Base-by-base conservation (phyloP, 495 filamentous ascomycete genomes). In the Penicillium odoratum region DNA sequence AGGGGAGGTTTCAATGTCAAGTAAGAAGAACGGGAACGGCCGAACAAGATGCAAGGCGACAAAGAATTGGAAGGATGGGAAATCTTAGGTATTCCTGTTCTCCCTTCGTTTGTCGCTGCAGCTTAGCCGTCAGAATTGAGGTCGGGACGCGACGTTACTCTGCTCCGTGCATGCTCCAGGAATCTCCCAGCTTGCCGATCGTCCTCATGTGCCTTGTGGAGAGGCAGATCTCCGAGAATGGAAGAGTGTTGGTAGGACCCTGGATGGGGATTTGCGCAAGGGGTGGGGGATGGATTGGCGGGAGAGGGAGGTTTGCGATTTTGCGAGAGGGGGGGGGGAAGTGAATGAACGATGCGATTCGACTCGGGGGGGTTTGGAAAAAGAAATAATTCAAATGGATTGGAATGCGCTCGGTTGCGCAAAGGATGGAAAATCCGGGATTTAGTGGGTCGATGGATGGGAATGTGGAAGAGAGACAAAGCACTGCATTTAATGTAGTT, bases 91-190 rank as follows among this genome's bases (percentile, higher is more conserved):
- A 48, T 29, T 30, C 28, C 61, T 62, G 54, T 65, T 63, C 65
- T 62, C 65, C 71, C 64, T 70, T 72, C 66, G 69, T 76, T 74
- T 74, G 69, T 57, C 64, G 47, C 29, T 60, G 55, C 65, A 62
- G 60, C 54, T 62, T 58, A 13, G 9, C 21, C 21, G 21, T 21
- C 21, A 36, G 16, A 38, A 25, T 9, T 30, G 36, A 55, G 42
- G 29, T 33, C 29, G 52, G 28, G 28, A 33, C 40, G 52, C 52
- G 67, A 72, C 54, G 65, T 73, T 74, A 74, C 74, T 76, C 70
- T 68, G 66, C 76, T 75, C 74, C 73, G 75, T 77, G 74, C 76
- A 77, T 78, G 72, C 74, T 72, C 74, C 74, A 75, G 70, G 69
- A 77, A 76, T 68, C 69, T 76, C 71, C 67, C 71, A 74, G 65